phyloP scores from a whole-genome alignment of 768 basidiomycete species.

The Gymnopilus junonius region DNA sequence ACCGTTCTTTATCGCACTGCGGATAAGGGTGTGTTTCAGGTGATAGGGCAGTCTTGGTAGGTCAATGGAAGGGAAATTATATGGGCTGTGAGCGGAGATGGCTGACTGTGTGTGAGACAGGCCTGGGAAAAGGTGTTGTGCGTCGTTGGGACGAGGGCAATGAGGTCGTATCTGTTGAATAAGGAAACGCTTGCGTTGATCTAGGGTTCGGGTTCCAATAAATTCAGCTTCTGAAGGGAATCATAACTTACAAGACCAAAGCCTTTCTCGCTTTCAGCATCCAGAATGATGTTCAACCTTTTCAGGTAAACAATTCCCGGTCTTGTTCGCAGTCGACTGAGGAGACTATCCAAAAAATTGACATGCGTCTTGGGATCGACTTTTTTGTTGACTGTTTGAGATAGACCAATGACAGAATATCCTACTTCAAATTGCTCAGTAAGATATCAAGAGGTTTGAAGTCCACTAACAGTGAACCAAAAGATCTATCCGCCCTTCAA shows the following conservation, averaged over 20 bases:
- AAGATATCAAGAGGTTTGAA: background rate
- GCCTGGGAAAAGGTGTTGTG: slow-evolving; percentile 74
- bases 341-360: slow-evolving; percentile 62
- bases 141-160: slow-evolving; percentile 78
- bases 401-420: slow-evolving; percentile 81
- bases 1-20: slow-evolving; percentile 81
- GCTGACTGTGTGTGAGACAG: slow-evolving; percentile 78
- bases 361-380: slow-evolving; percentile 74
- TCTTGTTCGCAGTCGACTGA: slow-evolving; percentile 63
- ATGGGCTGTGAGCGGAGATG: slow-evolving; percentile 78
- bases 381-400: slow-evolving; percentile 70
- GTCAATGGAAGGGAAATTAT: slow-evolving; percentile 83
- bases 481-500: slow-evolving; percentile 70
- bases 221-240: background rate
- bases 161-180: slow-evolving; percentile 73
- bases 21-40: slow-evolving; percentile 82
- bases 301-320: slow-evolving; percentile 70
- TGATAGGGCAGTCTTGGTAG: slow-evolving; percentile 79
- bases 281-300: slow-evolving; percentile 78
- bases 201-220: slow-evolving; percentile 39
- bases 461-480: slow-evolving; percentile 69
- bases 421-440: slow-evolving; percentile 61
- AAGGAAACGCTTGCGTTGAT: slow-evolving; percentile 69
- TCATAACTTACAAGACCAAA: slow-evolving; percentile 67
- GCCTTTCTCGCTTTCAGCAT: slow-evolving; percentile 86